Evolutionary conservation across 768 basidiomycete species (phyloP).

Genomic region (Suillus lakei): DNA sequence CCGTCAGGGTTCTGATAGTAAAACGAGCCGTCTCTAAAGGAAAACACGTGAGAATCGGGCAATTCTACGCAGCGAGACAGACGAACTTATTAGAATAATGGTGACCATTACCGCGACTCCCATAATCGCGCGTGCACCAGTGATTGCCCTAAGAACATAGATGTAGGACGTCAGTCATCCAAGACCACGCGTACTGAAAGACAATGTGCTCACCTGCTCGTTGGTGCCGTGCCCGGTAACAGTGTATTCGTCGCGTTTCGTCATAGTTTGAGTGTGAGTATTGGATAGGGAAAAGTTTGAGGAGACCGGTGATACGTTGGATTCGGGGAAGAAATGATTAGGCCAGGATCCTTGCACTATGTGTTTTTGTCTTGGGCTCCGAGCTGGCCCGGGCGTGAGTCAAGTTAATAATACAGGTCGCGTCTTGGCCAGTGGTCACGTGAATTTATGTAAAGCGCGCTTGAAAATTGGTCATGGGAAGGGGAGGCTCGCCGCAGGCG

Average conservation of each 20-base stretch:
- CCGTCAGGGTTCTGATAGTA: not conserved
- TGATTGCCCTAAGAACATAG: not conserved
- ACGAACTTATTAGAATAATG: not conserved
- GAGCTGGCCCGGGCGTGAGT: too few species aligned
- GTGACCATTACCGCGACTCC: not conserved
- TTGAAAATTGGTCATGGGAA: conserved; percentile 2
- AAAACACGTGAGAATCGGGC: not conserved
- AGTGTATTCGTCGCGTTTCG: not conserved
- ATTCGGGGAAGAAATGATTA: too few species aligned
- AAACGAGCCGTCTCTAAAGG: not conserved
- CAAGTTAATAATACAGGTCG: too few species aligned
- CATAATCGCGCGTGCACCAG: not conserved
- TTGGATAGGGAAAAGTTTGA: too few species aligned
- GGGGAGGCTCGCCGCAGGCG: not conserved
- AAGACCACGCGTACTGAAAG: not conserved
- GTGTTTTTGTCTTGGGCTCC: too few species aligned
- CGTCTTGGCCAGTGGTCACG: too few species aligned
- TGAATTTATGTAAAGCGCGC: too few species aligned
- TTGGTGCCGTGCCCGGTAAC: not conserved
- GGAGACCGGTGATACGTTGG: not conserved
- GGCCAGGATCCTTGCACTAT: too few species aligned
- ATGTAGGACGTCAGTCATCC: not conserved
- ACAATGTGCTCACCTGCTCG: not conserved
- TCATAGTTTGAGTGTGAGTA: not conserved
- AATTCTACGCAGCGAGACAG: not conserved